These are phyloP conservation scores for Eucalyptus pumila DNA, from an alignment of 345 rosid species.

Conservation along the genomic window DNA sequence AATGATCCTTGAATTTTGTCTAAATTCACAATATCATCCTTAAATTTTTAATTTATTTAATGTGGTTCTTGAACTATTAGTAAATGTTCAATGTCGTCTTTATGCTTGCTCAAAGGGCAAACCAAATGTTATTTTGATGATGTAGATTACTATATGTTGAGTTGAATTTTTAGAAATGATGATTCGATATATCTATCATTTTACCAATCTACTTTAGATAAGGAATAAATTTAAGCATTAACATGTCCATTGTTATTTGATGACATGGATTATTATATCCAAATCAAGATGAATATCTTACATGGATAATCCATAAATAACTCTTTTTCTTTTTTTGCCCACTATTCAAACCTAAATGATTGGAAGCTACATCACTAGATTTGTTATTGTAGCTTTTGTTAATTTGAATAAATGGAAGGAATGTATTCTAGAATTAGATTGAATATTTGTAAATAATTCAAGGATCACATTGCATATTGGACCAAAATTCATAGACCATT, in stretches of 20 bases:
- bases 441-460: background rate
- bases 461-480: too few species aligned
- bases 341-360: background rate
- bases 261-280: background rate
- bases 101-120: background rate
- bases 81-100: fast-evolving
- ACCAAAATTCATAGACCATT: too few species aligned
- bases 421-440: background rate
- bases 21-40: fast-evolving
- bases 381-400: too few species aligned
- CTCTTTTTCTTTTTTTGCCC: fast-evolving
- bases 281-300: background rate
- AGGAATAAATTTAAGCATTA: background rate
- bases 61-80: fast-evolving
- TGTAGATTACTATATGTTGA: background rate
- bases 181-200: too few species aligned
- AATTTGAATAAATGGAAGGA: background rate
- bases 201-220: too few species aligned
- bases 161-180: background rate
- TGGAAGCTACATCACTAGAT: background rate
- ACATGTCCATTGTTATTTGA: background rate
- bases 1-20: fast-evolving
- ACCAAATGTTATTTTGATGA: background rate
- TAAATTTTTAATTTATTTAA: too few species aligned
- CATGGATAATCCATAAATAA: background rate